Evolutionary conservation across 371 early-diverging fungal genomes (phyloP).

Genomic region (Mucor plumbeus): DNA sequence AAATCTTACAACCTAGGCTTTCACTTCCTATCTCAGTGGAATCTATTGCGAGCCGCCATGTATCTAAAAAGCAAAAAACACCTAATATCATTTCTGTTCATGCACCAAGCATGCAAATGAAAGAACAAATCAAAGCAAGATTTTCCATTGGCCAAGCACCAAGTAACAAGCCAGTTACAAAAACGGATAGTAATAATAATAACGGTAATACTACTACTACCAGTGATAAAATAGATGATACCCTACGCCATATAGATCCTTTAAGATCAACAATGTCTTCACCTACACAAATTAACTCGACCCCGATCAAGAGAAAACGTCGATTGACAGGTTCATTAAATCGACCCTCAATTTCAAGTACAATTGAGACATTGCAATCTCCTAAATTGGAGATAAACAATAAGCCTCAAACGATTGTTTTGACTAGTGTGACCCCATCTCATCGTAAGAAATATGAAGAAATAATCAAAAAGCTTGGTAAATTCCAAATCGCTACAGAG

Average conservation of each 20-base stretch:
- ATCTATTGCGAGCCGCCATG: constrained; percentile 10
- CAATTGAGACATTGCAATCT: not conserved
- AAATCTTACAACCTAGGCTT: constrained; percentile 16
- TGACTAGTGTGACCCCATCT: constrained; percentile 29
- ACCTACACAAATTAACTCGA: not conserved
- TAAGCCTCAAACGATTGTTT: constrained; percentile 26
- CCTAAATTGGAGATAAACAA: not conserved
- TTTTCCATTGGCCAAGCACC: constrained; percentile 36
- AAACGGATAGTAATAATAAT: not conserved
- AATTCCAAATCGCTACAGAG: constrained; percentile 26
- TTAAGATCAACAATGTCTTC: not conserved
- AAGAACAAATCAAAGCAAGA: constrained; percentile 45
- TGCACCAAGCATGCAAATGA: constrained; percentile 27
- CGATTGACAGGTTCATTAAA: constrained; percentile 15
- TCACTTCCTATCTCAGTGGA: constrained; percentile 23
- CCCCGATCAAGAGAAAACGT: constrained; percentile 19
- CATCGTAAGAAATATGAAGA: constrained; percentile 20
- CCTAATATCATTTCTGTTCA: constrained; percentile 17
- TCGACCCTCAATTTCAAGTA: not conserved
- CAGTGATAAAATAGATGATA: not conserved
- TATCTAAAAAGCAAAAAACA: not conserved
- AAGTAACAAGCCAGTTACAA: not conserved
- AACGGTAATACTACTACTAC: not conserved
- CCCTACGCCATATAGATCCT: not conserved
- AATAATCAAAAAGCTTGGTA: constrained; percentile 25